A percentile compares a stretch with the other conserved stretches of the same genome.
phyloP scores from a whole-genome alignment of 1,284 basidiomycete species.

The Moesziomyces parantarcticus region DNA sequence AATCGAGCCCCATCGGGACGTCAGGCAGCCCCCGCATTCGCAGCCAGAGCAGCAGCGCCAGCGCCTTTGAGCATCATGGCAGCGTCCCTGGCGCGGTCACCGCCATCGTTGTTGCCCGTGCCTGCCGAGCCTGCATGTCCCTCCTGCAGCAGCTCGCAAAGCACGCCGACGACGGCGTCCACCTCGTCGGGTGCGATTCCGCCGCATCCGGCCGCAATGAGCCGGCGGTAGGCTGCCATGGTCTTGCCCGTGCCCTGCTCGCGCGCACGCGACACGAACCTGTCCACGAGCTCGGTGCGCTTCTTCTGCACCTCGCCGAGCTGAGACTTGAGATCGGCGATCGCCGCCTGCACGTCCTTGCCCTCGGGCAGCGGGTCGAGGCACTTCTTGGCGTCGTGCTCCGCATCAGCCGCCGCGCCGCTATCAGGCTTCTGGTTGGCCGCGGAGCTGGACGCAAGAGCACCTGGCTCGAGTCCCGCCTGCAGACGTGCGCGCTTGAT shows the following conservation, averaged over 20 bases:
- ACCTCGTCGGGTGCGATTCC: constrained; percentile 64
- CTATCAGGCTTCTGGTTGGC: constrained; percentile 14
- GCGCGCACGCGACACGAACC: constrained; percentile 45
- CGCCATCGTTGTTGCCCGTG: constrained; percentile 13
- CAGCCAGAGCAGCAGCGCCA: constrained; percentile 47
- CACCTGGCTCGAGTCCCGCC: constrained; percentile 34
- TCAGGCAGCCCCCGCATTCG: constrained; percentile 26
- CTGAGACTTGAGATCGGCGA: constrained; percentile 43
- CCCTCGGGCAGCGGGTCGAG: constrained; percentile 27
- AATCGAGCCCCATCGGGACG: no score
- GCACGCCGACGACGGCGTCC: constrained; percentile 62
- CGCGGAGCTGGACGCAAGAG: constrained; percentile 26
- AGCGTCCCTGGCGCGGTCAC: constrained; percentile 40
- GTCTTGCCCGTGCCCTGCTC: constrained; percentile 62
- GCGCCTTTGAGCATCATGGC: constrained; percentile 51
- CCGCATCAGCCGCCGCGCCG: background rate
- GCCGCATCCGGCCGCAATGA: constrained; percentile 65
- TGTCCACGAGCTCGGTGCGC: constrained; percentile 40
- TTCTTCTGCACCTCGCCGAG: constrained; percentile 43
- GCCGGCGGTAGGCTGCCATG: constrained; percentile 64
- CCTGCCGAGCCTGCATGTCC: constrained; percentile 20
- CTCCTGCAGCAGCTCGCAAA: constrained; percentile 64
- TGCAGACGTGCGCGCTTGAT: constrained; percentile 52
- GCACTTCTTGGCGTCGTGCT: constrained; percentile 13
- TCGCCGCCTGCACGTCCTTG: constrained; percentile 33